These are phyloP conservation scores for Debaryomyces robertsiae DNA, from an alignment of 1,139 yeast genomes.

Conservation along the genomic window DNA sequence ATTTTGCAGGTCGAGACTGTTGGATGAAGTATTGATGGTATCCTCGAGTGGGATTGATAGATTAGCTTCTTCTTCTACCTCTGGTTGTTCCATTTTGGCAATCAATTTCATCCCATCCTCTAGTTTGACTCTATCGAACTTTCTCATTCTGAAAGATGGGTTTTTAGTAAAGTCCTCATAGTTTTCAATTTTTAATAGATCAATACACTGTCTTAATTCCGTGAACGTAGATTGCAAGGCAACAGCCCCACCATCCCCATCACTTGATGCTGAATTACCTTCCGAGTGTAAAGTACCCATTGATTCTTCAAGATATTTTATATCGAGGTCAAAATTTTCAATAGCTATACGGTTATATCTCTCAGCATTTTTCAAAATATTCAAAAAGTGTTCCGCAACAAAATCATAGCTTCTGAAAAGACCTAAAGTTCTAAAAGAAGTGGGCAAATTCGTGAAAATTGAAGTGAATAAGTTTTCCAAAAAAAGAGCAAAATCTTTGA, in stretches of 20 bases:
- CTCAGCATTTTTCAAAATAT: slow-evolving; percentile 54
- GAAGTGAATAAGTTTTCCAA: slow-evolving; percentile 84
- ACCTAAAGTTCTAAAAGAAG: slow-evolving; percentile 73
- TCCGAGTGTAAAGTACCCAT: slow-evolving; percentile 35
- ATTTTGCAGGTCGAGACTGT: slow-evolving; percentile 24
- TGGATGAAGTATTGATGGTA: slow-evolving; percentile 21
- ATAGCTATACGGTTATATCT: slow-evolving; percentile 44
- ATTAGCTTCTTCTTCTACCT: slow-evolving; percentile 12
- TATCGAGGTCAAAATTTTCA: slow-evolving; percentile 47
- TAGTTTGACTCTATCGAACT: slow-evolving; percentile 43
- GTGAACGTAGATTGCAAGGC: slow-evolving; percentile 49
- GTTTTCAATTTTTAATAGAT: slow-evolving; percentile 41
- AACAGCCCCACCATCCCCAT: slow-evolving; percentile 34
- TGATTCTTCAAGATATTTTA: slow-evolving; percentile 42
- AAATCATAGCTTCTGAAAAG: slow-evolving; percentile 86
- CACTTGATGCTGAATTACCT: slow-evolving; percentile 19
- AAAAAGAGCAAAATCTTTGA: slow-evolving; percentile 86
- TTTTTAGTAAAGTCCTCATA: slow-evolving; percentile 45
- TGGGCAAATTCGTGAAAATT: slow-evolving; percentile 82
- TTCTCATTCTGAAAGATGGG: slow-evolving; percentile 43
- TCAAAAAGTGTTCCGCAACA: slow-evolving; percentile 70
- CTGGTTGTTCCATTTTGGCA: slow-evolving; percentile 36
- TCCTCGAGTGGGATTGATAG: slow-evolving; percentile 20
- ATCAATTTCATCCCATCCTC: slow-evolving; percentile 46
- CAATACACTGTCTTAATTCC: slow-evolving; percentile 48